Evolutionary conservation across 768 basidiomycete genomes (phyloP), one percentile per base, ranked within the genome.

Genomic region (Russula dissimulans): DNA sequence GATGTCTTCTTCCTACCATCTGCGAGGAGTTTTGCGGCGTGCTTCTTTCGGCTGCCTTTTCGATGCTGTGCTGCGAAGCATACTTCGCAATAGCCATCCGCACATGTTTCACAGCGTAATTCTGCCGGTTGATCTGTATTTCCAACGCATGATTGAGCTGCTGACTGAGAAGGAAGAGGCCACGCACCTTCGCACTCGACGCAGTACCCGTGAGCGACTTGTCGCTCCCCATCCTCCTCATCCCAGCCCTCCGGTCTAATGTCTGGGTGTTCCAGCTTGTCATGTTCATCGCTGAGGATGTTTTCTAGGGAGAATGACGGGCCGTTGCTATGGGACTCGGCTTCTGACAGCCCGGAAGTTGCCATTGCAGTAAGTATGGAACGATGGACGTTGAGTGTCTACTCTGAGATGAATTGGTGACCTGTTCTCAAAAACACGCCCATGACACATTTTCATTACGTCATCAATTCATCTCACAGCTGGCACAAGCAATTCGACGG

Each of bases 11-110:
- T 44, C 14, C 62, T 2, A 26, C 22, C 64, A 12, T 68, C 36
- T 11, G 18, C 63, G 38, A 89, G 66, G 42, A 81, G 74, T 64
- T 78, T 85, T 14, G 76, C 74, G 6, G 71, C 68, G 69, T 92
- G 91, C 41, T 70, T 71, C 70, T 85, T 90, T 51, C 91, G 78
- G 3, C 84, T 78, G 8, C 91, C 91, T 66, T 92, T 93, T 49
- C 90, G 76, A 71, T 93, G 91, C 68, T 89, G 89, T 0, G 90
- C 81, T 10, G 86, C 81, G 70, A 87, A 93, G 76, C 91, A 93
- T 26, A 93, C 91, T 68, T 91, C 86, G 61, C 91, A 92, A 67
- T 84, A 92, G 18, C 77, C 71, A 68, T 92, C 91, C 3, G 68
- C 73, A 69, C 91, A 93, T 11, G 79, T 78, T 67, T 86, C 82